Percentiles rank a stretch among this genome's conserved stretches.
phyloP scores from a whole-genome alignment of 2,329 filamentous ascomycete genomes.

The Colletotrichum sojae region DNA sequence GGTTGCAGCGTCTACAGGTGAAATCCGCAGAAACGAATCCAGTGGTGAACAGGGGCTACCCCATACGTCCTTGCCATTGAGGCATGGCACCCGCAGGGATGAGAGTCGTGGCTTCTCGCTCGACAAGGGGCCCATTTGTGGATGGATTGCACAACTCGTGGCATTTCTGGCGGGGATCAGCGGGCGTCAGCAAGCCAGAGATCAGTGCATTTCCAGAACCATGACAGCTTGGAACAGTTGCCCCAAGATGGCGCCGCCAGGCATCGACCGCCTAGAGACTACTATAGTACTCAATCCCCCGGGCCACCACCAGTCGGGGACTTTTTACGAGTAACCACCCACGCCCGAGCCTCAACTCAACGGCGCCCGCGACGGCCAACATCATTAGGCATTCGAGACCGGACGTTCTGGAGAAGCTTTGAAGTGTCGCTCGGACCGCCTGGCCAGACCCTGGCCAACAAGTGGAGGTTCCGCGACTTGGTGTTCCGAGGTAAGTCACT shows the following conservation, averaged over 20 bases:
- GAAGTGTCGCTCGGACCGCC: constrained; percentile 19
- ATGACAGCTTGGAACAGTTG: constrained; percentile 6
- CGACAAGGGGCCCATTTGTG: constrained; percentile 28
- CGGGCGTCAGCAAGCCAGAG: constrained; percentile 16
- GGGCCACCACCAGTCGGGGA: constrained; percentile 12
- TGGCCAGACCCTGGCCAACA: constrained; percentile 5
- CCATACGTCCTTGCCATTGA: constrained; percentile 3
- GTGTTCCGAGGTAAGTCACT: neutral
- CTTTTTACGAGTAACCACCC: constrained; percentile 16
- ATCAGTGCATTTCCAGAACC: constrained; percentile 30
- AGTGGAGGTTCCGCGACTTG: neutral
- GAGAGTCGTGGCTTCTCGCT: constrained; percentile 18
- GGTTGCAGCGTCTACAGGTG: constrained; percentile 25
- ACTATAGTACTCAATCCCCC: neutral
- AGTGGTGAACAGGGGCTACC: constrained; percentile 1
- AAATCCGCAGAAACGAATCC: constrained; percentile 26
- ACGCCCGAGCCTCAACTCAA: constrained; percentile 29
- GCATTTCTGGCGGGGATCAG: constrained; percentile 27
- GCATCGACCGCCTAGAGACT: constrained; percentile 16
- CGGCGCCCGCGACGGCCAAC: constrained; percentile 9
- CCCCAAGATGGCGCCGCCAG: constrained; percentile 7
- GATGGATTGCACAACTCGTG: constrained; percentile 33
- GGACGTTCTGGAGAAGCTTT: constrained; percentile 19
- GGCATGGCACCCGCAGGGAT: constrained; percentile 25
- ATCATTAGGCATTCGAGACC: constrained; percentile 17